Percentiles rank a stretch among this genome's conserved stretches.
These are phyloP conservation scores for Medicago ruthenica DNA, from an alignment of 306 rosid genomes.

Conservation along the genomic window DNA sequence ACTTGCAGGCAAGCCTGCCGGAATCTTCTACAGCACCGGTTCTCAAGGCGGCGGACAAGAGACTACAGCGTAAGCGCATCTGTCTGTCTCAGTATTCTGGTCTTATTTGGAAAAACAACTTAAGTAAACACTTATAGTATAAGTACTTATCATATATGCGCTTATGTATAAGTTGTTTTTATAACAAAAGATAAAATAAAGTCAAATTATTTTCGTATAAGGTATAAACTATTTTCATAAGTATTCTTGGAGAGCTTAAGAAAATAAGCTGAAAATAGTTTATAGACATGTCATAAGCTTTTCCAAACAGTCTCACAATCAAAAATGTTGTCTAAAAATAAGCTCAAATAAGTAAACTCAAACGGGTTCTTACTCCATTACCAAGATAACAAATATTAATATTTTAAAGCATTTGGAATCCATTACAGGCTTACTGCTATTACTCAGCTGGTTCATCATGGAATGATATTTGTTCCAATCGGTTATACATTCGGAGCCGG, in stretches of 20 bases:
- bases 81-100: neutral
- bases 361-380: neutral
- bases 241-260: neutral
- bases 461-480: conserved; percentile 88
- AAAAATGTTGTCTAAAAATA: neutral
- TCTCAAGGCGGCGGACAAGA: conserved; percentile 99
- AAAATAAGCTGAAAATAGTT: neutral
- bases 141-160: neutral
- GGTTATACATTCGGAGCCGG: conserved; percentile 93
- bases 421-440: conserved; percentile 85
- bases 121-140: neutral
- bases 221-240: neutral
- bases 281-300: neutral
- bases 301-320: too few relatives aligned
- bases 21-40: conserved; percentile 91
- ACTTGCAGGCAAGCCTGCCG: conserved; percentile 97
- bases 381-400: neutral
- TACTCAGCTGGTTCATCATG: conserved; percentile 95
- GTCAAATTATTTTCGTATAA: neutral
- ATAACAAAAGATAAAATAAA: neutral
- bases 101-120: neutral
- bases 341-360: neutral
- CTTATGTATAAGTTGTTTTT: too few relatives aligned
- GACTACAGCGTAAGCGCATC: conserved; percentile 87
- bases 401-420: conserved; percentile 22